phyloP scores from a whole-genome alignment of 768 basidiomycete genomes.

The Bullera alba region DNA sequence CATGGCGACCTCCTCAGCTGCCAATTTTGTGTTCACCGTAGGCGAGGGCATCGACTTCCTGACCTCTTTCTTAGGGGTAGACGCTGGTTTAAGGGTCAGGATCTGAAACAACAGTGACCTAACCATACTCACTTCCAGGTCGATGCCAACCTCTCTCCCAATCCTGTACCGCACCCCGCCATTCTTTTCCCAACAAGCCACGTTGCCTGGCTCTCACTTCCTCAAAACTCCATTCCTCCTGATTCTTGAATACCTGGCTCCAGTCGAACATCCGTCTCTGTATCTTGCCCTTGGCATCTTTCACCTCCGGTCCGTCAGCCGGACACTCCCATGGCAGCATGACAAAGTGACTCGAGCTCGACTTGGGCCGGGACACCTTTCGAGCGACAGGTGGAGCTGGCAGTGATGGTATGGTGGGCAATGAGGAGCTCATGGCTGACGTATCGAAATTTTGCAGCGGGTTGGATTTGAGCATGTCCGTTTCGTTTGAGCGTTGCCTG shows the following conservation, averaged over 20 bases:
- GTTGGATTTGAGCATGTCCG: constrained; percentile 48
- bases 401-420: constrained; percentile 18
- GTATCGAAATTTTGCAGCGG: constrained; percentile 47
- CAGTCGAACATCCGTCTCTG: constrained; percentile 46
- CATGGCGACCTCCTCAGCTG: constrained; percentile 84
- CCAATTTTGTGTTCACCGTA: constrained; percentile 95
- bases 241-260: constrained; percentile 63
- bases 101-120: too few relatives aligned
- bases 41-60: constrained; percentile 49
- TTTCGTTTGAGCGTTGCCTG: constrained; percentile 41
- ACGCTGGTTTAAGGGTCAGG: constrained; percentile 14
- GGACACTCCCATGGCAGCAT: constrained; percentile 35
- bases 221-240: constrained; percentile 74
- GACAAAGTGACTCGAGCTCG: constrained; percentile 5
- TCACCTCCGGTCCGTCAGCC: constrained; percentile 35
- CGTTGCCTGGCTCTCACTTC: constrained; percentile 52
- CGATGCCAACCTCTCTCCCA: constrained; percentile 42
- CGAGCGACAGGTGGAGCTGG: constrained; percentile 30
- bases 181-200: constrained; percentile 39
- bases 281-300: constrained; percentile 30
- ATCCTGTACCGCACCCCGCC: constrained; percentile 31
- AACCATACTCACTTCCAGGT: constrained; percentile 37
- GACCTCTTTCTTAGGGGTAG: constrained; percentile 33
- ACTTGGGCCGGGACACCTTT: constrained; percentile 20
- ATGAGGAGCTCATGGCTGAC: constrained; percentile 7